These are phyloP conservation scores for Eremochloa ophiuroides DNA, from an alignment of 176 grass and related monocot species.

Conservation along the genomic window DNA sequence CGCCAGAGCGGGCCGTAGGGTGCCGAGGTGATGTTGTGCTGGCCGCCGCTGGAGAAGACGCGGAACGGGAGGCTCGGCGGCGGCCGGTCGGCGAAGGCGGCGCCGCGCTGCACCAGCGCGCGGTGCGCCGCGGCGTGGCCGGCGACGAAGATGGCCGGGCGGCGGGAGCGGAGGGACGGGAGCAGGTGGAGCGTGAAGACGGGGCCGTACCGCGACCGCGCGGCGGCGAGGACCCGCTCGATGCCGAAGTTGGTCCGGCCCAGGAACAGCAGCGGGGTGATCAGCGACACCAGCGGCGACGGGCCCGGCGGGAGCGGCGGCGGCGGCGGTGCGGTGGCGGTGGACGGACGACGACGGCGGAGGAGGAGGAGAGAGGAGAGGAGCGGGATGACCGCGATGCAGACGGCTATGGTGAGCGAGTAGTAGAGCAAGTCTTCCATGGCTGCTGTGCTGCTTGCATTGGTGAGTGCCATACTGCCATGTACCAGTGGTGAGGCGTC, in stretches of 20 bases:
- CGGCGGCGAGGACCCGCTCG: neutral
- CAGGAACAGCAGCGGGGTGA: neutral
- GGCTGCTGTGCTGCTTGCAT: too few species aligned
- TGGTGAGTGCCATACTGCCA: too few species aligned
- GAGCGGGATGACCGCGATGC: neutral
- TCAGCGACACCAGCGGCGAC: neutral
- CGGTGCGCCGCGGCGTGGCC: too few species aligned
- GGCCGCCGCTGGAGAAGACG: neutral
- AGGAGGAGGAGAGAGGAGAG: neutral
- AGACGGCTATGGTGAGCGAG: neutral
- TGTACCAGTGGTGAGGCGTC: too few species aligned
- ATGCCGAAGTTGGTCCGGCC: neutral
- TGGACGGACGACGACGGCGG: neutral
- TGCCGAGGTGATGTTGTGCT: neutral
- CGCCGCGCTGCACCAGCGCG: neutral
- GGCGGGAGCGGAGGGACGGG: too few species aligned
- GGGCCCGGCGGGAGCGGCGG: neutral
- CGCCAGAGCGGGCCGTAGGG: neutral
- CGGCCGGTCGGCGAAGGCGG: neutral
- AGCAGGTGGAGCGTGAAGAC: neutral
- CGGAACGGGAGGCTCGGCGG: too few species aligned
- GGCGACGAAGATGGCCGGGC: neutral
- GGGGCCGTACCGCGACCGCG: neutral
- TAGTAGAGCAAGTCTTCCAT: constrained; percentile 25
- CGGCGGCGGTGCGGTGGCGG: neutral